Conservation (phyloP, 2,329 filamentous ascomycete genomes). For the Alternaria burnsii region DNA sequence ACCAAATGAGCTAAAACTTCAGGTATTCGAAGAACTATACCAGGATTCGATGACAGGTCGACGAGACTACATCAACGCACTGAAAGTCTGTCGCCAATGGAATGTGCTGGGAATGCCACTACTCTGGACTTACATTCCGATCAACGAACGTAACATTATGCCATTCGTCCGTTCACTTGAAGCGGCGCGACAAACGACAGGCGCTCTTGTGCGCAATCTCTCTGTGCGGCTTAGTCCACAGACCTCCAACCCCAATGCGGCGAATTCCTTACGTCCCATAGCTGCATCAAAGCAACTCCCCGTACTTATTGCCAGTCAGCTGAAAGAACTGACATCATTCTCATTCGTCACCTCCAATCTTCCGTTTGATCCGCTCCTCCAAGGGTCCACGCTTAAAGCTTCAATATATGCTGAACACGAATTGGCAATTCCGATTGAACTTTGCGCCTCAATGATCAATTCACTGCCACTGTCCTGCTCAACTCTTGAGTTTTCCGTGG, state of each 20-base stretch:
- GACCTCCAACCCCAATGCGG: no score
- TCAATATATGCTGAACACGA: fast-evolving
- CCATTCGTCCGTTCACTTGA: not conserved
- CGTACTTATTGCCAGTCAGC: not conserved
- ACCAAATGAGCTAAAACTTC: not conserved
- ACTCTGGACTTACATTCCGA: not conserved
- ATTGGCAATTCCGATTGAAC: not conserved
- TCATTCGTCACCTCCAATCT: not conserved
- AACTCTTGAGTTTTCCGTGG: not conserved
- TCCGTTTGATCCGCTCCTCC: not conserved
- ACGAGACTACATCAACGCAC: not conserved
- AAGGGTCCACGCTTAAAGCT: not conserved
- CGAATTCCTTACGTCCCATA: not conserved
- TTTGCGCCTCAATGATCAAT: not conserved
- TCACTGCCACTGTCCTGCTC: not conserved
- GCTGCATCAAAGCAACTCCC: not conserved
- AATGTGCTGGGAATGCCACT: not conserved
- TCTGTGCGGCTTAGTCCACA: not conserved
- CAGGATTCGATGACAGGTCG: not conserved
- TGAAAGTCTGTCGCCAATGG: not conserved
- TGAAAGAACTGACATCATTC: not conserved
- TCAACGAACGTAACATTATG: not conserved
- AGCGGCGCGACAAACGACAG: not conserved
- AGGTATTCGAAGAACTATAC: not conserved
- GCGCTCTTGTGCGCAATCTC: not conserved